These are phyloP conservation scores for Sphenostylis stenocarpa DNA, from an alignment of 306 rosid species.

Conservation along the genomic window DNA sequence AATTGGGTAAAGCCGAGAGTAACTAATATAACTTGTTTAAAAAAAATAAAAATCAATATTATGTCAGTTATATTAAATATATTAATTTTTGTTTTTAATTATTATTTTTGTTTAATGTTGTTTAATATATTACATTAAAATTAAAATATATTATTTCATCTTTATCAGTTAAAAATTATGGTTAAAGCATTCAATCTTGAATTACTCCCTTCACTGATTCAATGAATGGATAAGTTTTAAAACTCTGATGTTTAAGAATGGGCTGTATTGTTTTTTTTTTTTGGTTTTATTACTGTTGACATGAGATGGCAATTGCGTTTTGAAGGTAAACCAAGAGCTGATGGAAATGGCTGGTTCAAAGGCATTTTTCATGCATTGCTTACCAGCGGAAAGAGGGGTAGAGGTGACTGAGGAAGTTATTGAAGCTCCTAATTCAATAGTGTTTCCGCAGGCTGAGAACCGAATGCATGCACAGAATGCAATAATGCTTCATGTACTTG, in stretches of 20 bases:
- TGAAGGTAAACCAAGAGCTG: conserved; percentile 69
- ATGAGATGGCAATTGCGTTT: background rate
- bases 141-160: background rate
- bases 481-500: conserved; percentile 87
- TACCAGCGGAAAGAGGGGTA: conserved; percentile 97
- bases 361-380: conserved; percentile 91
- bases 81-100: background rate
- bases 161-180: background rate
- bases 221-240: background rate
- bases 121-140: background rate
- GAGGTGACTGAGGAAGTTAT: conserved; percentile 89
- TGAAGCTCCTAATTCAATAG: conserved; percentile 90
- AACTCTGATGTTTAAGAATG: background rate
- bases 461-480: conserved; percentile 98
- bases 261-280: background rate
- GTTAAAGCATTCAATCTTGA: background rate
- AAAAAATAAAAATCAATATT: background rate
- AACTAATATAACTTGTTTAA: too few relatives aligned
- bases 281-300: background rate
- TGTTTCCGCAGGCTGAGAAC: conserved; percentile 95
- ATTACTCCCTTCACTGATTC: background rate
- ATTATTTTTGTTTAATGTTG: background rate
- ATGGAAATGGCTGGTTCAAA: conserved; percentile 86
- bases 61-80: background rate
- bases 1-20: background rate